Conservation (phyloP, 2,329 filamentous ascomycete genomes). For the Colletotrichum cuscutae region DNA sequence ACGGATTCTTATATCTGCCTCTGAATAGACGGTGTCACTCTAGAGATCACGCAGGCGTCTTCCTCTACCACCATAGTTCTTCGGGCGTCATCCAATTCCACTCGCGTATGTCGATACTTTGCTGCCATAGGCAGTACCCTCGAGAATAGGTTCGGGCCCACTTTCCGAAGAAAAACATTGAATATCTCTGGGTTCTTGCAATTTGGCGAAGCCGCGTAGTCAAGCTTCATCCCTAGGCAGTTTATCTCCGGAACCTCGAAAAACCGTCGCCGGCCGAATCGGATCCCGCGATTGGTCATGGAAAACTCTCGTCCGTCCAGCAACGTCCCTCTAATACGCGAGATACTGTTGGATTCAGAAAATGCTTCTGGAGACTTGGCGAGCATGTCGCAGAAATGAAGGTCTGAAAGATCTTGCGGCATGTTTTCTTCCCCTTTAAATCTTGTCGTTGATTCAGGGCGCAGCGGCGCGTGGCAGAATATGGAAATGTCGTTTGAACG, state of each 20-base stretch:
- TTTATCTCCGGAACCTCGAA: background rate
- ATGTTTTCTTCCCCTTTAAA: background rate
- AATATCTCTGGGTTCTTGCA: background rate
- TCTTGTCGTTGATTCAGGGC: background rate
- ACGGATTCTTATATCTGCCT: background rate
- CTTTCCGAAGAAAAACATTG: background rate
- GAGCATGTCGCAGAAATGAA: background rate
- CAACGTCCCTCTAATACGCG: background rate
- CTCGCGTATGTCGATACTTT: background rate
- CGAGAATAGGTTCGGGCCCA: background rate
- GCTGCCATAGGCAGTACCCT: background rate
- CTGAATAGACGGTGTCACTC: background rate
- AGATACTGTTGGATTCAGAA: background rate
- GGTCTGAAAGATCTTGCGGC: background rate
- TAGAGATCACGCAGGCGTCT: background rate
- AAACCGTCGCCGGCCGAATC: background rate
- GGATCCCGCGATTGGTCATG: slow-evolving; percentile 7
- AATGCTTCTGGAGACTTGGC: slow-evolving; percentile 7
- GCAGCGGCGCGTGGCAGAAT: slow-evolving; percentile 4
- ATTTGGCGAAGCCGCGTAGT: background rate
- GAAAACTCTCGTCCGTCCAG: background rate
- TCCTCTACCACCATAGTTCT: background rate
- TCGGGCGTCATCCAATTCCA: background rate
- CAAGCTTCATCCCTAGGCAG: background rate
- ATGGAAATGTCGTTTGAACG: slow-evolving; percentile 6